Base-by-base conservation (phyloP, 2,329 filamentous ascomycete species). In the Shiraia bambusicola region DNA sequence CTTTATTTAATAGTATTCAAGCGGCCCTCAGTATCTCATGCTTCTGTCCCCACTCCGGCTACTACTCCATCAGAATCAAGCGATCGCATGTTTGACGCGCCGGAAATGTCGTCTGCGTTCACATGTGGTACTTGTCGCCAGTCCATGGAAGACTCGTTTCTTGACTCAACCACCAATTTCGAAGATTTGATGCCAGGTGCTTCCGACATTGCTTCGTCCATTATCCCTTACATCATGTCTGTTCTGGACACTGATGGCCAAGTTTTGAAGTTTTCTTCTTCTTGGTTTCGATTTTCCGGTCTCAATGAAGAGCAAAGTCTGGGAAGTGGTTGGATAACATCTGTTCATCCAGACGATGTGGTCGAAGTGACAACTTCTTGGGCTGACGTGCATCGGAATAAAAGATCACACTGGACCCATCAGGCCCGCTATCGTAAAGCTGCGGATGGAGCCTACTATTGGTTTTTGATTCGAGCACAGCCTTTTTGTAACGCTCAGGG, bases 381-480 rank as follows among this genome's bases (percentile, higher is more conserved):
- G 34, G 26, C 16, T 24, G 35, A 43, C 12, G 34, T 47, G 3
- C 22, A 39, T 13, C 29, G 13, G 14, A 37, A 42, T 13, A 30
- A 39, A 33, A 29, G n/a, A 9, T 29, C 30, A 3, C 34, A 47
- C n/a, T 47, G 43, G 43, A 42, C 38, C 3, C 34, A 42, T 12
- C 28, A 42, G 33, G 39, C 43, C 6, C 37, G 43, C 15, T 42
- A 35, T 25, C 38, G 34, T 14, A 37, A n/a, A 14, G 40, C 28
- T 6, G 27, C 40, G 10, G 29, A 33, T 10, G 34, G 40, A 13
- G 25, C 2, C 8, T 42, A 37, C 19, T 28, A 16, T 19, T 42
- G 40, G 40, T 42, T 42, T 16, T 24, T 42, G 34, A 42, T 47
- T 19, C 38, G 43, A n/a, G 38, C 38, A 11, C 37, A 47, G 35